phyloP scores from a whole-genome alignment of 2,329 filamentous ascomycete species.

The Scytalidium lignicola region DNA sequence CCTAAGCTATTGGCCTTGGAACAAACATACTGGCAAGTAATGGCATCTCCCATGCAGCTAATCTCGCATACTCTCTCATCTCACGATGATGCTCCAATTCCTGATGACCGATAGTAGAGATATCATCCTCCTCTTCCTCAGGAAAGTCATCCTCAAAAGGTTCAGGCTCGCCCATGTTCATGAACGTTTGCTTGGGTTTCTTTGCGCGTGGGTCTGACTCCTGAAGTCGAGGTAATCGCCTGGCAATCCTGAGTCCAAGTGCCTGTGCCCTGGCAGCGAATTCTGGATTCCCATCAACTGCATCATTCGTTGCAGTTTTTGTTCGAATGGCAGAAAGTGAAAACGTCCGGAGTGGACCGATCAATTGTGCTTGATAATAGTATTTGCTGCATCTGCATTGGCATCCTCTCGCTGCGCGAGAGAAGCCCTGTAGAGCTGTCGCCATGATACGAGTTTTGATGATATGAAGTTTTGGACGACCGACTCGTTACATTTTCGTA shows the following conservation, averaged over 20 bases:
- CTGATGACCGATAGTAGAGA: conserved; percentile 75
- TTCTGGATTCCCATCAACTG: not conserved
- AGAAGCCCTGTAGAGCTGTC: conserved; percentile 23
- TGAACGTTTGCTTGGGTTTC: conserved; percentile 26
- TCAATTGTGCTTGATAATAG: conserved; percentile 7
- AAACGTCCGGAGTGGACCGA: conserved; percentile 17
- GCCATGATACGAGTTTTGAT: conserved; percentile 18
- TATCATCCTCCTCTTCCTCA: conserved; percentile 74
- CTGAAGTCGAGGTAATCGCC: not conserved
- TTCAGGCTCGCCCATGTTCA: conserved; percentile 26
- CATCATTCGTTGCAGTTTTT: conserved; percentile 1
- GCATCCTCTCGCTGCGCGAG: conserved; percentile 21
- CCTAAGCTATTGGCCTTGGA: conserved; percentile 1
- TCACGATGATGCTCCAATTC: conserved; percentile 88
- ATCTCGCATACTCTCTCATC: conserved; percentile 78
- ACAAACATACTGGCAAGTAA: conserved; percentile 69
- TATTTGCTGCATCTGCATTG: conserved; percentile 9
- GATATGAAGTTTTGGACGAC: not conserved
- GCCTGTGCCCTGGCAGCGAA: not conserved
- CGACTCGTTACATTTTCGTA: not conserved
- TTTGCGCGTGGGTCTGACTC: conserved; percentile 3
- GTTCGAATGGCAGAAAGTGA: conserved; percentile 15
- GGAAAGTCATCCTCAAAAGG: conserved; percentile 22
- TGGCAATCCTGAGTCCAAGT: not conserved
- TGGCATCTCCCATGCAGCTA: conserved; percentile 95